Evolutionary conservation across 192 early-diverging fungal species (phyloP).

Genomic region (Gamsiella multidivaricata): DNA sequence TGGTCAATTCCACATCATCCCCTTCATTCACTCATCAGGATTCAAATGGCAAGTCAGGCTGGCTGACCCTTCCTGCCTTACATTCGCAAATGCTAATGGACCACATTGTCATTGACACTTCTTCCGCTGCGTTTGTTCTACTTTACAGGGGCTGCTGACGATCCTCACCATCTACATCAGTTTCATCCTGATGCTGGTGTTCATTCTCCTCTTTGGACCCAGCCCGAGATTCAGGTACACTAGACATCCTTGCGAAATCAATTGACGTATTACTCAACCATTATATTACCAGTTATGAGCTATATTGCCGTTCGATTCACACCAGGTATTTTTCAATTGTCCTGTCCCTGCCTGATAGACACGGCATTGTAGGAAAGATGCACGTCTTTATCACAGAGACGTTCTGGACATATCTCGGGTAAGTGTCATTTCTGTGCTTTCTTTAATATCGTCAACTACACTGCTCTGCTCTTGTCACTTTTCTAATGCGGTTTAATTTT

Average conservation of each 20-base stretch:
- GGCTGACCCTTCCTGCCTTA: too few relatives aligned
- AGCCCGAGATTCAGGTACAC: slow-evolving; percentile 48
- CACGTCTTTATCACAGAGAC: slow-evolving; percentile 51
- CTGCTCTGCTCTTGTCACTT: too few relatives aligned
- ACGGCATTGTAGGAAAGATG: slow-evolving; percentile 41
- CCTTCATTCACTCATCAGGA: too few relatives aligned
- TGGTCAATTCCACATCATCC: too few relatives aligned
- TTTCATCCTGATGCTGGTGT: slow-evolving; percentile 49
- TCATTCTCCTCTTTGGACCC: slow-evolving; percentile 46
- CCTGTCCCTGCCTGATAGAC: slow-evolving; percentile 1
- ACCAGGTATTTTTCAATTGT: not conserved
- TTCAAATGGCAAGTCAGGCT: too few relatives aligned
- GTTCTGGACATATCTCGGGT: slow-evolving; percentile 44
- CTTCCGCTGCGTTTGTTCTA: not conserved
- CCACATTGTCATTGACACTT: slow-evolving; percentile 1
- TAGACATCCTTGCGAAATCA: not conserved
- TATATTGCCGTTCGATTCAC: not conserved
- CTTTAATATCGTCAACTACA: not conserved
- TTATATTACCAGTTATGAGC: too few relatives aligned
- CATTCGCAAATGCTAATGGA: too few relatives aligned
- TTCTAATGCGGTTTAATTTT: too few relatives aligned
- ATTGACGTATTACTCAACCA: too few relatives aligned
- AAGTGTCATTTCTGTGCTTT: not conserved
- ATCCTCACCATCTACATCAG: slow-evolving; percentile 49
- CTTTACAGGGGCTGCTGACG: slow-evolving; percentile 29